Evolutionary conservation across 202 grass and related monocot genomes (phyloP), one percentile per base, ranked within the genome.

Genomic region (Sporobolus alterniflorus): DNA sequence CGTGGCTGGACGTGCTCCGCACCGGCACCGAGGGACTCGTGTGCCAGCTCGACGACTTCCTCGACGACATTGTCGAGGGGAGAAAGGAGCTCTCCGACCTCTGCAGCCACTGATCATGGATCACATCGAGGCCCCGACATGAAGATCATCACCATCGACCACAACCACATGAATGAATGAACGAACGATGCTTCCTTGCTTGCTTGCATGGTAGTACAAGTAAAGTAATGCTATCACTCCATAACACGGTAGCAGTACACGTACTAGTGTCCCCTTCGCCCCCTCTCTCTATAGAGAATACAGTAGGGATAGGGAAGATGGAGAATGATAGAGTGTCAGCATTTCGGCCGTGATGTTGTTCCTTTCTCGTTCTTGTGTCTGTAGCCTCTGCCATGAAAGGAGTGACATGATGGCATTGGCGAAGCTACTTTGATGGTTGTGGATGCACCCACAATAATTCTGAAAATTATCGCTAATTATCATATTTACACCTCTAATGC

Each of bases 31-130:
- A 99, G 78, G 87, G 77, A 56, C 80, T 99, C 15, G 91, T 89
- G 26, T 91, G 91, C 79, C 97, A 99, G 55, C 74, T 99, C n/a
- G 97, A 99, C 85, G 93, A 99, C 84, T 96, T 99, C 88, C 83
- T 99, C 24, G 97, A 99, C 88, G 97, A 99, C 87, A 99, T 99
- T 80, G 93, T 97, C 64, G 97, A 99, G 73, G 97, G 97, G 16
- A 88, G 97, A 80, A 99, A 99, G 88, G 92, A 96, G 79, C 97
- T 99, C 67, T 94, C 94, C 60, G 93, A 96, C 67, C 83, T 99
- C 11, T 99, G 97, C 84, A 99, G 93, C 79, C 90, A 93, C 83
- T 91, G 92, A 84, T n/a, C n/a, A n/a, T 90, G 24, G 57, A 74
- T 40, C 24, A 39, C 36, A 7, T 39, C 36, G 36, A 3, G 36